phyloP scores from a whole-genome alignment of 2,329 filamentous ascomycete genomes.

The Colletotrichum nymphaeae region DNA sequence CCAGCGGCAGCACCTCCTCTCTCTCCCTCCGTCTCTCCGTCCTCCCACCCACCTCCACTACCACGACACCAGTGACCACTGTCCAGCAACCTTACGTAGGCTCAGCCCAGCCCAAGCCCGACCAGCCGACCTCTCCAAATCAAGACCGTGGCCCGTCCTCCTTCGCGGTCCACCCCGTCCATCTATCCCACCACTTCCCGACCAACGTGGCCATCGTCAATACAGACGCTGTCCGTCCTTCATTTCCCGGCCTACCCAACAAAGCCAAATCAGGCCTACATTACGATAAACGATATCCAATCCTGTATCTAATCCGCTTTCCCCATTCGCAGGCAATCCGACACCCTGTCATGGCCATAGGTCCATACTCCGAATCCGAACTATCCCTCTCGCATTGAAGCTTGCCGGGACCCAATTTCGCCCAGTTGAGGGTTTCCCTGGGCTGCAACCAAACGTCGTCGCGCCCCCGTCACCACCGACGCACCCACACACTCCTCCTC shows the following conservation, averaged over 20 bases:
- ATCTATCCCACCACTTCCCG: constrained; percentile 22
- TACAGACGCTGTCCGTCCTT: constrained; percentile 22
- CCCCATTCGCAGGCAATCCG: background rate
- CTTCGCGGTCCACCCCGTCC: constrained; percentile 6
- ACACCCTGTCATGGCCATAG: constrained; percentile 33
- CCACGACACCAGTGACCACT: background rate
- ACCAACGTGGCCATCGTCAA: constrained; percentile 32
- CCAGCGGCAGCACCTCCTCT: background rate
- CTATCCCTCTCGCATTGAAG: constrained; percentile 28
- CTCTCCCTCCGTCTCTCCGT: background rate
- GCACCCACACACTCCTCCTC: constrained; percentile 6
- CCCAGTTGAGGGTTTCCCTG: constrained; percentile 29
- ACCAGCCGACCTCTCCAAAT: constrained; percentile 24
- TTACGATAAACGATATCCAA: constrained; percentile 27
- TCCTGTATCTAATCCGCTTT: constrained; percentile 24
- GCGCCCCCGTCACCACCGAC: constrained; percentile 22
- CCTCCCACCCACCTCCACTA: background rate
- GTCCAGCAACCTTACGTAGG: constrained; percentile 4
- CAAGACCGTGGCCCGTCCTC: constrained; percentile 32
- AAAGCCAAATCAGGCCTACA: constrained; percentile 15
- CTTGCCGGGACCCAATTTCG: constrained; percentile 28
- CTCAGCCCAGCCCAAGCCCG: constrained; percentile 15
- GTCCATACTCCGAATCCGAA: constrained; percentile 20
- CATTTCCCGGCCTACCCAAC: constrained; percentile 32
- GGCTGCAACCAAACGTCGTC: constrained; percentile 24